A percentile compares a stretch with the other conserved stretches of the same genome.
These are phyloP conservation scores for Umbelopsis ramanniana DNA, from an alignment of 192 early-diverging fungal species.

Conservation along the genomic window DNA sequence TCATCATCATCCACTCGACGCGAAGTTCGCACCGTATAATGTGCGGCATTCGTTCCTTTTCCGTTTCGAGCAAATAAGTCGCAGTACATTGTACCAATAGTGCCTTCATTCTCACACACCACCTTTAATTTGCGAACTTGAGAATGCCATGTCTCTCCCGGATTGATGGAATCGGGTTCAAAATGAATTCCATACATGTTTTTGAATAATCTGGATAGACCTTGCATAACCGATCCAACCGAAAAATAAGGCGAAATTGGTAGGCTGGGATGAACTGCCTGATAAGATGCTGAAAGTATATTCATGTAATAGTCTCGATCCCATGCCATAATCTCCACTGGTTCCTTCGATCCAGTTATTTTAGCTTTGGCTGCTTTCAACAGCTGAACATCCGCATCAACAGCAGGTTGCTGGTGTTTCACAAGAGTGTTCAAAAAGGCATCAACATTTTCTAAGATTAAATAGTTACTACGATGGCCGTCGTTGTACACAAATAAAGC, in stretches of 20 bases:
- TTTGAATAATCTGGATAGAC: constrained; percentile 84
- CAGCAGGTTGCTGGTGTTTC: constrained; percentile 58
- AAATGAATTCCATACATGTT: constrained; percentile 88
- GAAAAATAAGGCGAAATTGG: constrained; percentile 77
- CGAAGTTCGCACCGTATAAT: constrained; percentile 94
- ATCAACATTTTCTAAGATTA: constrained; percentile 68
- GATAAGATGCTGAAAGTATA: constrained; percentile 36
- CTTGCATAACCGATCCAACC: constrained; percentile 87
- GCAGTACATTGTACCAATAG: constrained; percentile 92
- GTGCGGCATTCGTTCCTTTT: constrained; percentile 86
- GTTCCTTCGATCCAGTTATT: constrained; percentile 1
- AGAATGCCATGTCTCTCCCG: constrained; percentile 90
- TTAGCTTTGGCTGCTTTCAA: constrained; percentile 51
- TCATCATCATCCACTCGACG: constrained; percentile 86
- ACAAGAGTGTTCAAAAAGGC: constrained; percentile 82
- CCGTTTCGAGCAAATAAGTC: constrained; percentile 83
- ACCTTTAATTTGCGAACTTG: constrained; percentile 92
- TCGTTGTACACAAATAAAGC: background rate
- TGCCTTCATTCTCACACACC: constrained; percentile 84
- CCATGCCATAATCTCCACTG: constrained; percentile 70
- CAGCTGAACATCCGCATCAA: constrained; percentile 50
- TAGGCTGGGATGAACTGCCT: constrained; percentile 43
- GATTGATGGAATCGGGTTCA: constrained; percentile 63
- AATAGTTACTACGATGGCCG: too few relatives aligned
- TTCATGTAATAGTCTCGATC: constrained; percentile 78